Evolutionary conservation across 2,329 filamentous ascomycete species (phyloP).

Genomic region (Xylaria sp.): DNA sequence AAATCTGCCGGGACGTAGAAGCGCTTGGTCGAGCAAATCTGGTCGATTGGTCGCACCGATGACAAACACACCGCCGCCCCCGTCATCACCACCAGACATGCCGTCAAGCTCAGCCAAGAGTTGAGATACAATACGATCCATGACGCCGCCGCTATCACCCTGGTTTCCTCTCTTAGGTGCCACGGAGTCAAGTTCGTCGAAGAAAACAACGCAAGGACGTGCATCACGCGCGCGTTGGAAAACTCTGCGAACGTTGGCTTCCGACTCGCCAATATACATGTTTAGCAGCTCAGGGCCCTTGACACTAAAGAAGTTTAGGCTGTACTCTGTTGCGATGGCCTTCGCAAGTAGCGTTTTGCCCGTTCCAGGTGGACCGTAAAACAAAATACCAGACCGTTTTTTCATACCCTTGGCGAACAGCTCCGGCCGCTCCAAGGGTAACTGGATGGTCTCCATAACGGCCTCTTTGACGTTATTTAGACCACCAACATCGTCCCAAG

Average conservation of each 20-base stretch:
- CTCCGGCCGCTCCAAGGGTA: constrained; percentile 90
- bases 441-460: constrained; percentile 95
- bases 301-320: constrained; percentile 93
- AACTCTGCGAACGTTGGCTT: constrained; percentile 89
- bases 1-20: constrained; percentile 90
- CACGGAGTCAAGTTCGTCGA: constrained; percentile 92
- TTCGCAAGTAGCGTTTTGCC: constrained; percentile 94
- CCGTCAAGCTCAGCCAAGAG: constrained; percentile 94
- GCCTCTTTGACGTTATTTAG: constrained; percentile 95
- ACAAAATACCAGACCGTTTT: constrained; percentile 92
- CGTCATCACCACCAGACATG: constrained; percentile 93
- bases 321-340: constrained; percentile 93
- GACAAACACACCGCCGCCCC: constrained; percentile 87
- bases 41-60: constrained; percentile 97
- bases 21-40: constrained; percentile 89
- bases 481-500: constrained; percentile 95
- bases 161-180: constrained; percentile 97
- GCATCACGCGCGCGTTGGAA: constrained; percentile 90
- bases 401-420: constrained; percentile 98
- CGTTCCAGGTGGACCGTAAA: constrained; percentile 91
- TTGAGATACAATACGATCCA: constrained; percentile 97
- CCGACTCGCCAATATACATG: constrained; percentile 96
- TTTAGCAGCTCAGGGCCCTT: constrained; percentile 92
- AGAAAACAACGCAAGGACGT: constrained; percentile 90
- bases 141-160: constrained; percentile 95